Percentiles rank a stretch among this genome's conserved stretches.
These are phyloP conservation scores for Colletotrichum chrysophilum DNA, from an alignment of 2,329 filamentous ascomycete genomes.

Conservation along the genomic window DNA sequence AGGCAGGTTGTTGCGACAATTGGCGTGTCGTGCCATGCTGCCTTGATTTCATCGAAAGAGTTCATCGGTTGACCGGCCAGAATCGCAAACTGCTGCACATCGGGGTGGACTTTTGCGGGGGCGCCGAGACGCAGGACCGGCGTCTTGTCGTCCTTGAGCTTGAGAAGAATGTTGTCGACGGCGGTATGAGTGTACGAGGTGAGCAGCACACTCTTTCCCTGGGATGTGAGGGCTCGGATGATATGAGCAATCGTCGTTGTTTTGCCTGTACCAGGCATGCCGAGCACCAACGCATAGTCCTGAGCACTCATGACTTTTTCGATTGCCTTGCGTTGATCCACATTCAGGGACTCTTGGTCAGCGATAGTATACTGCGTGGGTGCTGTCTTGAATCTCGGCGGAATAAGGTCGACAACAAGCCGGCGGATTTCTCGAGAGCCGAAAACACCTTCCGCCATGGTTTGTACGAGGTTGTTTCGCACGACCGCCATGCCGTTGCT, in stretches of 20 bases:
- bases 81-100: constrained; percentile 84
- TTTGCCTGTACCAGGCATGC: constrained; percentile 98
- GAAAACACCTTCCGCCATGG: constrained; percentile 82
- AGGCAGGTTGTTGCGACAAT: constrained; percentile 96
- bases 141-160: constrained; percentile 80
- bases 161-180: constrained; percentile 96
- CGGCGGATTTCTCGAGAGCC: constrained; percentile 75
- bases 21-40: constrained; percentile 82
- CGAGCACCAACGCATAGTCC: constrained; percentile 95
- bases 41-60: constrained; percentile 82
- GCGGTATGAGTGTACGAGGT: constrained; percentile 98
- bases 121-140: constrained; percentile 86
- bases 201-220: constrained; percentile 90
- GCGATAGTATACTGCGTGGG: constrained; percentile 69
- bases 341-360: constrained; percentile 74
- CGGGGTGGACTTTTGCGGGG: constrained; percentile 83
- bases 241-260: constrained; percentile 98
- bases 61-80: constrained; percentile 76
- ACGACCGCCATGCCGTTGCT: constrained; percentile 97
- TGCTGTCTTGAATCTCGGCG: constrained; percentile 74
- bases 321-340: constrained; percentile 86
- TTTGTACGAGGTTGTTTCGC: constrained; percentile 89
- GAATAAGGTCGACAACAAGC: constrained; percentile 78
- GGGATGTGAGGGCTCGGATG: constrained; percentile 84
- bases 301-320: constrained; percentile 94